These are phyloP conservation scores for Xylariales sp. DNA, from an alignment of 2,329 filamentous ascomycete genomes.

Conservation along the genomic window DNA sequence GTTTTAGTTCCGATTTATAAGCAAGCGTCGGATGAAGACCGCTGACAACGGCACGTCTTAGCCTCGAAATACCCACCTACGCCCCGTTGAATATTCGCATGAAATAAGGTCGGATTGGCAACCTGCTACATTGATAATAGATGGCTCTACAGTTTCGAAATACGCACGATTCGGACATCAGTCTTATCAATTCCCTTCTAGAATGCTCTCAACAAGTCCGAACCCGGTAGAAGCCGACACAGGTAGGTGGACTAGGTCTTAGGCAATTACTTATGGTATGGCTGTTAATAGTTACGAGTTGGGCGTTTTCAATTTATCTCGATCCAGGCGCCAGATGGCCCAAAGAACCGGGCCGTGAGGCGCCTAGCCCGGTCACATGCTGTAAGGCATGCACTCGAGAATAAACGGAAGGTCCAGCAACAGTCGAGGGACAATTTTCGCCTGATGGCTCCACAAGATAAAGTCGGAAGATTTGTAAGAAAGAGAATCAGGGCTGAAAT, in stretches of 20 bases:
- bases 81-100: not conserved
- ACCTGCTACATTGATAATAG: not conserved
- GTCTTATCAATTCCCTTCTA: not conserved
- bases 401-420: constrained; percentile 48
- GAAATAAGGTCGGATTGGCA: not conserved
- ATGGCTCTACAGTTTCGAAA: not conserved
- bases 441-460: constrained; percentile 32
- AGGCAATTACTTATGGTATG: not conserved
- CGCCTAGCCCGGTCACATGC: constrained; percentile 50
- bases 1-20: constrained; percentile 30
- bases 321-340: constrained; percentile 38
- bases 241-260: constrained; percentile 19
- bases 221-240: not conserved
- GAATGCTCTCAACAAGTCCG: constrained; percentile 10
- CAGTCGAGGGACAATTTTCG: constrained; percentile 45
- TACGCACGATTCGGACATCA: not conserved
- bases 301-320: constrained; percentile 28
- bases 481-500: not conserved
- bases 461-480: not conserved
- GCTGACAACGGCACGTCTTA: constrained; percentile 1
- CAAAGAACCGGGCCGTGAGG: constrained; percentile 38
- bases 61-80: not conserved
- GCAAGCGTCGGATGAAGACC: constrained; percentile 1
- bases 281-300: constrained; percentile 33
- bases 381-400: constrained; percentile 45